Percentiles rank a stretch among this genome's conserved stretches.
Evolutionary conservation across 345 rosid genomes (phyloP).

Genomic region (Eucalyptus marginata): DNA sequence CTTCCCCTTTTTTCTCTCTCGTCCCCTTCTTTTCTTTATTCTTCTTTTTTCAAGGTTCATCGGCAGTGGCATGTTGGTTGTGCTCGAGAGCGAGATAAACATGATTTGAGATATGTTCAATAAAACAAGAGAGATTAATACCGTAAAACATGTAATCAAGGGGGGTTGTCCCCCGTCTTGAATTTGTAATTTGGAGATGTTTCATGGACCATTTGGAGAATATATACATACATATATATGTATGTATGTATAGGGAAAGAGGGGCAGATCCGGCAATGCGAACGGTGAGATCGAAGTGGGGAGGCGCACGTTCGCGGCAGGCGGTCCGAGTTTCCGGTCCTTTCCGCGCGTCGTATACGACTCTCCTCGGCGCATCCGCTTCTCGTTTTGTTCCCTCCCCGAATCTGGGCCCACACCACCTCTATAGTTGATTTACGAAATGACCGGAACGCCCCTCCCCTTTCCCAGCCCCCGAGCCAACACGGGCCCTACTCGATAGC

Average conservation of each 20-base stretch:
- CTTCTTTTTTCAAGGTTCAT: background rate
- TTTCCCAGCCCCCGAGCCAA: background rate
- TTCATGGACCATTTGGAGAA: background rate
- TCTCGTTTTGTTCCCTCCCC: slow-evolving; percentile 7
- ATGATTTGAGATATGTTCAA: background rate
- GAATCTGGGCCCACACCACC: slow-evolving; percentile 12
- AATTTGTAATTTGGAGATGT: background rate
- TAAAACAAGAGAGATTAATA: background rate
- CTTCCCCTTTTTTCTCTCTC: background rate
- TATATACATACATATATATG: too few relatives aligned
- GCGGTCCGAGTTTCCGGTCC: background rate
- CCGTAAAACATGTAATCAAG: background rate
- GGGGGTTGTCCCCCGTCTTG: background rate
- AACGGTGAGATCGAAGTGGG: background rate
- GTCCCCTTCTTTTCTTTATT: background rate
- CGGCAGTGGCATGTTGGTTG: background rate
- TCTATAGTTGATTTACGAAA: background rate
- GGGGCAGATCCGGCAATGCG: background rate
- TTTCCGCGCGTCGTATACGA: slow-evolving; percentile 13
- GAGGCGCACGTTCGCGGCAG: slow-evolving; percentile 1
- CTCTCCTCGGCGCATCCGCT: slow-evolving; percentile 13
- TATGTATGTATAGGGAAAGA: background rate
- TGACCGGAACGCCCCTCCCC: background rate
- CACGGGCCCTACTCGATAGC: background rate
- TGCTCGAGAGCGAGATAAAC: background rate